Conservation (phyloP, 1,284 basidiomycete genomes). For the Inonotus obliquus region DNA sequence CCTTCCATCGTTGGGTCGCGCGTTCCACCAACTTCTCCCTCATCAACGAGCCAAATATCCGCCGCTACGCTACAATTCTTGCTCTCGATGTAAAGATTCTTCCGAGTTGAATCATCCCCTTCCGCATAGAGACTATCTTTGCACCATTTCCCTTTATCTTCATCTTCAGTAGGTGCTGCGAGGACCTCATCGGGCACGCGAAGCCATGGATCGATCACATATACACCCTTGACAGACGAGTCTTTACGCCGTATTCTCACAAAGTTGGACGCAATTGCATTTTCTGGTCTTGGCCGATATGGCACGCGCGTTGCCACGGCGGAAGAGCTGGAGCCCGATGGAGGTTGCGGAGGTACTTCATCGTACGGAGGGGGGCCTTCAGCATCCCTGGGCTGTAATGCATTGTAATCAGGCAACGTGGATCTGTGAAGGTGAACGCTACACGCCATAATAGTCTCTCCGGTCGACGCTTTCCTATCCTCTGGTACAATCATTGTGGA, state of each 20-base stretch:
- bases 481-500: not conserved
- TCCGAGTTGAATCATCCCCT: not conserved
- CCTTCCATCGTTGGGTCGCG: not conserved
- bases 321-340: not conserved
- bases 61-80: not conserved
- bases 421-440: not conserved
- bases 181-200: slow-evolving; percentile 11
- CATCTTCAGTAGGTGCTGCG: not conserved
- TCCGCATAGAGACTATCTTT: no score
- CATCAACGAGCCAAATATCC: slow-evolving; percentile 11
- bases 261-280: slow-evolving; percentile 6
- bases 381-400: not conserved
- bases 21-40: not conserved
- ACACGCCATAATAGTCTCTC: not conserved
- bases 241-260: slow-evolving; percentile 1
- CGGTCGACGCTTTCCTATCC: not conserved
- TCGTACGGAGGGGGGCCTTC: slow-evolving; percentile 2
- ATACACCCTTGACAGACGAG: slow-evolving; percentile 6
- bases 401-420: not conserved
- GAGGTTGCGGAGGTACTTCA: not conserved
- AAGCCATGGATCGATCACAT: slow-evolving; percentile 15
- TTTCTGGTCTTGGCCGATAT: not conserved
- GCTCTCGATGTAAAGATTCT: slow-evolving; percentile 9
- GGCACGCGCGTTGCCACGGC: not conserved
- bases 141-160: not conserved